Conservation (phyloP, 2,329 filamentous ascomycete species). For the Aspergillus transmontanensis region DNA sequence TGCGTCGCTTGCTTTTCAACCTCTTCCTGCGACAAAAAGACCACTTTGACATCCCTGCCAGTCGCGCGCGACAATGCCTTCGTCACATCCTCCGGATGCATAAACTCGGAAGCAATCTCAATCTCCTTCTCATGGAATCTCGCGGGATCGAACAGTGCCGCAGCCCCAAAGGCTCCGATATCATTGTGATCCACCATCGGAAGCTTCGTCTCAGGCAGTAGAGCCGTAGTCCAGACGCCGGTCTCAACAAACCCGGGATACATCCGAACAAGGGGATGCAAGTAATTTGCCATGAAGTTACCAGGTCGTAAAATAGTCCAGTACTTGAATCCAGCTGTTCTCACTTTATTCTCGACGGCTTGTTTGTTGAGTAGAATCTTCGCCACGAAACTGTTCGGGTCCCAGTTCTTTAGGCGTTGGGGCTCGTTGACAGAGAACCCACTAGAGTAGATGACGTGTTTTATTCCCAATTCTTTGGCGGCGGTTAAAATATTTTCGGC, state of each 20-base stretch:
- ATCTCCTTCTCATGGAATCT: slow-evolving; percentile 48
- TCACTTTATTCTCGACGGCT: slow-evolving; percentile 45
- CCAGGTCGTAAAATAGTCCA: slow-evolving; percentile 57
- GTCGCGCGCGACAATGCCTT: slow-evolving; percentile 37
- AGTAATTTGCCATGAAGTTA: slow-evolving; percentile 56
- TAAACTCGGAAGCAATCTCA: slow-evolving; percentile 45
- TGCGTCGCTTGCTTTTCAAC: slow-evolving; percentile 33
- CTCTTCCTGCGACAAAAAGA: slow-evolving; percentile 48
- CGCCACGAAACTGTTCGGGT: slow-evolving; percentile 31
- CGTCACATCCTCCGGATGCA: slow-evolving; percentile 42
- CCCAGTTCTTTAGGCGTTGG: slow-evolving; percentile 28
- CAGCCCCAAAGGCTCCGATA: slow-evolving; percentile 50
- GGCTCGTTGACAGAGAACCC: slow-evolving; percentile 33
- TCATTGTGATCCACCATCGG: slow-evolving; percentile 52
- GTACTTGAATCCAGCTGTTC: slow-evolving; percentile 38
- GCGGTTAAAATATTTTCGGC: slow-evolving; percentile 28
- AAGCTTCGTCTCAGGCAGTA: slow-evolving; percentile 39
- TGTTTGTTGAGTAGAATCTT: slow-evolving; percentile 44
- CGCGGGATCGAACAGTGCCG: slow-evolving; percentile 46
- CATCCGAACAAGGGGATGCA: slow-evolving; percentile 45
- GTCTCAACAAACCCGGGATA: slow-evolving; percentile 44
- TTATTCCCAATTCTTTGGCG: slow-evolving; percentile 33
- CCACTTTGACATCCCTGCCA: slow-evolving; percentile 38
- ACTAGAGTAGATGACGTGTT: slow-evolving; percentile 35
- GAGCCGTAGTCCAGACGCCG: slow-evolving; percentile 43